Conservation (phyloP, 192 early-diverging fungal genomes). For the Backusella parvicylindrica region DNA sequence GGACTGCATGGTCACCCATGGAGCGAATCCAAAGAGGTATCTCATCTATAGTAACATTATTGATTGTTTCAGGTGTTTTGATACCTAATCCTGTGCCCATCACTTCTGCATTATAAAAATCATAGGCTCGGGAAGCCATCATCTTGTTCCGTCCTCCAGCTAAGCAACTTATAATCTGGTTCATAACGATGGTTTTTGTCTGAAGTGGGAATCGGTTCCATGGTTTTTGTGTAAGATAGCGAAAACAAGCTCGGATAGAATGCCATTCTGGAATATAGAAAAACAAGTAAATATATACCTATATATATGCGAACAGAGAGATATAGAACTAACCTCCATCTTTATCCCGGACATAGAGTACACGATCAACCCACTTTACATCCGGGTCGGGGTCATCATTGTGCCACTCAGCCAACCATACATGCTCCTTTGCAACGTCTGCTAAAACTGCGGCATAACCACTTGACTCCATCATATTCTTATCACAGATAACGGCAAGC, state of each 20-base stretch:
- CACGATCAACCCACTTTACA: slow-evolving; percentile 71
- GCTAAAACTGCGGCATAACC: slow-evolving; percentile 82
- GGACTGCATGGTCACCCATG: slow-evolving; percentile 84
- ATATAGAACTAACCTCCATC: slow-evolving; percentile 41
- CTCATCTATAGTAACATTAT: slow-evolving; percentile 77
- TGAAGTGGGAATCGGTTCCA: slow-evolving; percentile 83
- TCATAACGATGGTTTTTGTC: slow-evolving; percentile 74
- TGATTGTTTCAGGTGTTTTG: slow-evolving; percentile 79
- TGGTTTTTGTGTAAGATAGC: slow-evolving; percentile 87
- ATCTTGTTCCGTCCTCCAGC: slow-evolving; percentile 90
- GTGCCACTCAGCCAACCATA: slow-evolving; percentile 78
- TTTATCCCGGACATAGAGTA: slow-evolving; percentile 67
- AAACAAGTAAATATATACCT: neutral
- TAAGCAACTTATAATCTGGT: slow-evolving; percentile 78
- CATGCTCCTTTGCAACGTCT: slow-evolving; percentile 68
- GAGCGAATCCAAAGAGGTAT: slow-evolving; percentile 78
- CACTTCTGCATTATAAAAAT: slow-evolving; percentile 80
- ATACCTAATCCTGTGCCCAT: slow-evolving; percentile 65
- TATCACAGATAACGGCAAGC: slow-evolving; percentile 81
- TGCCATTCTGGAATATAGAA: slow-evolving; percentile 59
- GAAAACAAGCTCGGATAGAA: slow-evolving; percentile 82
- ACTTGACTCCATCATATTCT: slow-evolving; percentile 84
- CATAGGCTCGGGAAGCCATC: slow-evolving; percentile 86
- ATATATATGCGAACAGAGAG: neutral
- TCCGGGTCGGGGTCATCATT: slow-evolving; percentile 70